phyloP scores from a whole-genome alignment of 805 yeast species.

The Saccharomycopsis javanensis region DNA sequence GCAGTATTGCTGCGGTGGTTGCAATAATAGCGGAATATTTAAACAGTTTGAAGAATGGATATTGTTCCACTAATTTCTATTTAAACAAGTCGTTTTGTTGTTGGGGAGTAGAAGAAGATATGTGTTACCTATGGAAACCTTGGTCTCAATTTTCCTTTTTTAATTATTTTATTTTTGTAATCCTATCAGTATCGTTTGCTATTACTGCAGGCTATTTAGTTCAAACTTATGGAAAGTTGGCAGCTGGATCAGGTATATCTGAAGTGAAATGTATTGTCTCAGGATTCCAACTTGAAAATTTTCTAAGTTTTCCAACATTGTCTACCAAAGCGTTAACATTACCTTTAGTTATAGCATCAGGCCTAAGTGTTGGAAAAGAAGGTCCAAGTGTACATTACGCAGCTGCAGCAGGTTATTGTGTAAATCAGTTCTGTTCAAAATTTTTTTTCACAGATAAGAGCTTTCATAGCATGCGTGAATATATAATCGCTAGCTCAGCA shows the following conservation, averaged over 20 bases:
- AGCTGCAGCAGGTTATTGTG: conserved; percentile 84
- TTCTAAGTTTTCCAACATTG: conserved; percentile 64
- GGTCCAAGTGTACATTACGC: conserved; percentile 99
- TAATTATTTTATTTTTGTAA: conserved; percentile 50
- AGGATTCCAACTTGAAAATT: conserved; percentile 75
- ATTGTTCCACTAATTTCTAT: conserved; percentile 62
- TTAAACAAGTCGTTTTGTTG: conserved; percentile 76
- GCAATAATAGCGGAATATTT: conserved; percentile 81
- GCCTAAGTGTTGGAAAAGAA: conserved; percentile 90
- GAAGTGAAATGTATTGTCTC: conserved; percentile 92
- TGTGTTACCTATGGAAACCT: conserved; percentile 58
- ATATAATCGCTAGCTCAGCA: conserved; percentile 83
- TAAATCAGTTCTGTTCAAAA: conserved; percentile 40
- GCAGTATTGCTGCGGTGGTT: conserved; percentile 71
- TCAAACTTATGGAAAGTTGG: conserved; percentile 65
- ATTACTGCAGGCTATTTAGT: conserved; percentile 60
- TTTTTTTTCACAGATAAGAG: conserved; percentile 16
- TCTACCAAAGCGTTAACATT: conserved; percentile 68
- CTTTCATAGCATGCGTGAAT: conserved; percentile 36
- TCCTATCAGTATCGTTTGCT: conserved; percentile 53
- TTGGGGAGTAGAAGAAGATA: conserved; percentile 43
- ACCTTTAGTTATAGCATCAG: conserved; percentile 89
- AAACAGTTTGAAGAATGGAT: conserved; percentile 70
- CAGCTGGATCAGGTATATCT: conserved; percentile 96
- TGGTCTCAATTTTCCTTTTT: conserved; percentile 43